Base-by-base conservation (phyloP, 2,329 filamentous ascomycete genomes). In the Aspergillus sp. region DNA sequence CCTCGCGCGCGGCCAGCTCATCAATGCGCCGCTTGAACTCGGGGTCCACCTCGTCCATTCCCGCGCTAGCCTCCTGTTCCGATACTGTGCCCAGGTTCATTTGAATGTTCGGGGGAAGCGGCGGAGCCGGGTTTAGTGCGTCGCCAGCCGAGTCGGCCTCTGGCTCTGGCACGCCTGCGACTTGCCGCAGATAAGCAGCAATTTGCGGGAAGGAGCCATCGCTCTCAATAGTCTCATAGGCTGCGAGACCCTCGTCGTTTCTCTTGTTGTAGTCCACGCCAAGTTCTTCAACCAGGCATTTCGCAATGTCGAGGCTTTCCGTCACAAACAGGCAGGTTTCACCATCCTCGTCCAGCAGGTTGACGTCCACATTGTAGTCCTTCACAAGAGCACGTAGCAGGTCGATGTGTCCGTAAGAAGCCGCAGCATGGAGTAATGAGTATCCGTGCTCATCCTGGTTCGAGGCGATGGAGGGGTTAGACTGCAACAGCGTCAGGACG, bases 251-350 rank as follows among this genome's bases (percentile, higher is more conserved):
- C 15, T 96, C 91, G 21, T 83, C 80, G 64, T 95, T 93, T 66
- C 79, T 83, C 61, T 88, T 81, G 19, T 77, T 78, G 39, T 85
- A 75, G 68, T 96, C 87, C 32, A 90, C 86, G 5, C 88, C 86
- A 3, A 98, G 81, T 75, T 96, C 92, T 70, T 96, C 91, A 3
- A 98, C 85, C 7, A 99, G 81, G 55, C 88, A 85, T 68, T 86
- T 86, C 19, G 94, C 94, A 47, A 92, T 88, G 3, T 90, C 88
- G 52, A 90, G 81, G 0, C 87, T 91, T 77, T 99, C 95, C 27
- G 88, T 87, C n/a, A 92, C 91, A 72, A 96, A 99, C 4, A 99
- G 82, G n/a, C 94, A 90, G 1, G 94, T 97, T 78, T 99, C 95
- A 59, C 88, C 86, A 74, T 99, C 95, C 75, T 96, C 91, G 73